Percentiles rank a stretch among this genome's conserved stretches.
phyloP scores from a whole-genome alignment of 768 basidiomycete species.

The Naganishia kalamii region DNA sequence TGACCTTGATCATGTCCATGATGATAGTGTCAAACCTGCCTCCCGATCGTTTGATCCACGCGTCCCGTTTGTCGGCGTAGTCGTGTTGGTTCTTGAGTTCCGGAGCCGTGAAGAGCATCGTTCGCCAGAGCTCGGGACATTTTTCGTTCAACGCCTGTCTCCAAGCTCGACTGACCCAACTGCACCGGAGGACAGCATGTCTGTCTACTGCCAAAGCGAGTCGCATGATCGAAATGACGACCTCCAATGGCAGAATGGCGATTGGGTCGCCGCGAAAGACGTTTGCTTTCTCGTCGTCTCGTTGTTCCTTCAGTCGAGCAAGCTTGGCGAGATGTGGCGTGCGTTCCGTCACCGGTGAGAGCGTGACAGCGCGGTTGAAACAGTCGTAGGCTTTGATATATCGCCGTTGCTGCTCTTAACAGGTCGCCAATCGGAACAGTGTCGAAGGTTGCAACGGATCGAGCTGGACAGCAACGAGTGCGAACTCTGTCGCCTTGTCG shows the following conservation, averaged over 20 bases:
- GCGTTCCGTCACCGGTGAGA: neutral
- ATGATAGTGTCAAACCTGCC: too few species aligned
- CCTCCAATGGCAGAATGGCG: neutral
- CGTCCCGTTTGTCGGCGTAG: neutral
- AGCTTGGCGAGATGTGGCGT: neutral
- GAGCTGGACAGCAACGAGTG: too few species aligned
- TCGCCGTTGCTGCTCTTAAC: neutral
- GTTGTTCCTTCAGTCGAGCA: neutral
- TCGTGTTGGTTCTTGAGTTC: neutral
- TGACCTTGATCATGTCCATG: too few species aligned
- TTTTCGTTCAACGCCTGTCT: neutral
- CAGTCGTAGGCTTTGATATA: neutral
- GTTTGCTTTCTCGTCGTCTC: neutral
- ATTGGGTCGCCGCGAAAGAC: neutral
- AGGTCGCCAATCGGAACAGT: neutral
- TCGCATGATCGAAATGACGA: neutral
- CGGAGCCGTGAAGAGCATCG: neutral
- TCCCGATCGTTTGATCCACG: neutral
- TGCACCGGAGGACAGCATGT: neutral
- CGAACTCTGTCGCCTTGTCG: neutral
- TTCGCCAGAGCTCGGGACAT: neutral
- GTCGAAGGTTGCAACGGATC: neutral
- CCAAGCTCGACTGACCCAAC: neutral
- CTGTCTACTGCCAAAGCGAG: neutral
- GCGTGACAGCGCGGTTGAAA: neutral